Evolutionary conservation across 768 basidiomycete species (phyloP), one percentile per base, ranked within the genome.

Genomic region (Suillus clintonianus): DNA sequence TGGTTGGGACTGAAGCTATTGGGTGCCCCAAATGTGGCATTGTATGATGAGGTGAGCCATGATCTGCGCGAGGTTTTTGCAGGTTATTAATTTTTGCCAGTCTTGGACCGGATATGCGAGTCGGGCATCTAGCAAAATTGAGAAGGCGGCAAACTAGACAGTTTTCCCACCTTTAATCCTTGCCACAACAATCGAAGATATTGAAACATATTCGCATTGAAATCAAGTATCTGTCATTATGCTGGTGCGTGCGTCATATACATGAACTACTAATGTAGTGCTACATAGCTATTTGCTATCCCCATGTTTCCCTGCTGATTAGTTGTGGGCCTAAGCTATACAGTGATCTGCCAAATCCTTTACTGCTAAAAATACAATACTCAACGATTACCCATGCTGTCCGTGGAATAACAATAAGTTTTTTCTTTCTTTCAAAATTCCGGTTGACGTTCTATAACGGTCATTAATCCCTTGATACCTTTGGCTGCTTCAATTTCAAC

Each of bases 21-120:
- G 53, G 88, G 87, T 15, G 85, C 85, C 5, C 75, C 84, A 60
- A 79, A 80, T 27, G 79, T 90, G 45, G 85, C 84, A n/a, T 75
- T 99, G 13, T 99, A 99, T 71, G 97, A 99, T 68, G 97, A 99
- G 86, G 95, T 97, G 72, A 58, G 86, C 65, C 51, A 37, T 62
- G 65, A 43, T 41, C 17, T 57, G 61, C 34, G 56, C 62, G 37
- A 53, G 51, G 54, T 54, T 36, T 50, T 64, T 61, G 62, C 47
- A 65, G 45, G 60, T 61, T 57, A 67, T 69, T 64, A 67, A 74
- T 61, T 11, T 60, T 45, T n/a, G 43, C 42, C 68, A 97, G 95
- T 94, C 93, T 34, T 99, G 97, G 97, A 92, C 92, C 2, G 97
- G 97, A 4, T 99, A 97, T 74, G 94, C 95, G 2, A 79, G 83